phyloP scores from a whole-genome alignment of 73 alveolate species.

The Paramecium pentaurelia region DNA sequence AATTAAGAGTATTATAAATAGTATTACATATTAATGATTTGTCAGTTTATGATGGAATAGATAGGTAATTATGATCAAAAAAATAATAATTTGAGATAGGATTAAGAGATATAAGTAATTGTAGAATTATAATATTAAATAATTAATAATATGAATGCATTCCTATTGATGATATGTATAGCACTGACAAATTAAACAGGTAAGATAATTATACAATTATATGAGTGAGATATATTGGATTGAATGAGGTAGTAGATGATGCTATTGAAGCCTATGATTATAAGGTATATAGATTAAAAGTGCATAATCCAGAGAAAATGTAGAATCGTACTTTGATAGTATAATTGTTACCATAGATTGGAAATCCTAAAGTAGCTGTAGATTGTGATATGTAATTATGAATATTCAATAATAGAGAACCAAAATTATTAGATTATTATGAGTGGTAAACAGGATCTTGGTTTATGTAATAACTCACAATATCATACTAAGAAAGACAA shows the following conservation, averaged over 20 bases:
- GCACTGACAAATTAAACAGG: background rate
- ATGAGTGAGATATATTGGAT: background rate
- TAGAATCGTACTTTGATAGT: background rate
- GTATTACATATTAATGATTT: too few relatives aligned
- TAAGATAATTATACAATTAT: background rate
- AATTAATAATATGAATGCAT: background rate
- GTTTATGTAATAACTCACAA: background rate
- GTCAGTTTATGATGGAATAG: background rate
- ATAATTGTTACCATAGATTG: background rate
- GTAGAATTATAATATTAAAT: background rate
- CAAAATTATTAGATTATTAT: constrained; percentile 17
- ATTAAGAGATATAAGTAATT: background rate
- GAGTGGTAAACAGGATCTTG: constrained; percentile 5
- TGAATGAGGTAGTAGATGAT: background rate
- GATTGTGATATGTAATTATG: background rate
- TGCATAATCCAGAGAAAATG: background rate
- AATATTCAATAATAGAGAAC: background rate
- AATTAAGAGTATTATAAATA: background rate
- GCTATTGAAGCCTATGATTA: background rate
- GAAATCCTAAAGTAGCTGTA: background rate
- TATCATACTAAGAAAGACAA: background rate
- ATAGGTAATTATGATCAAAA: too few relatives aligned
- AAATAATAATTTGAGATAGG: background rate
- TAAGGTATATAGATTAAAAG: background rate
- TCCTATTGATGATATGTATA: background rate